Base-by-base conservation (phyloP, 2,329 filamentous ascomycete genomes). In the Monosporascus cannonballus region DNA sequence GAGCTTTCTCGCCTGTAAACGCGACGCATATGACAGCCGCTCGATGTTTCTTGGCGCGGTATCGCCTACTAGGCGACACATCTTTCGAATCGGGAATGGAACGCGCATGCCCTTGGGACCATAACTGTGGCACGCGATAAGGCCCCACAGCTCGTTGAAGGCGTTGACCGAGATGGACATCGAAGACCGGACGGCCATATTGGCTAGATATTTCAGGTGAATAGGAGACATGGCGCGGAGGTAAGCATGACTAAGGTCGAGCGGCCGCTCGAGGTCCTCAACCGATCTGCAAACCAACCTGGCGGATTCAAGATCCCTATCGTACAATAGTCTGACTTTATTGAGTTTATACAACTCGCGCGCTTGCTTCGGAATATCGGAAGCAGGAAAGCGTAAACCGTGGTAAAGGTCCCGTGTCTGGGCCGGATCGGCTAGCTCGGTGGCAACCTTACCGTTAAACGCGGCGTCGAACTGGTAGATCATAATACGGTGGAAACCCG, bases 161-260 rank as follows among this genome's bases (percentile, higher is more conserved):
- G 89, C 89, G 58, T 90, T 94, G 64, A 96, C 89, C 1, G 90
- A 95, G 55, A 96, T 91, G 0, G 90, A 96, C 90, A 96, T 96
- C 58, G 90, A 96, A 0, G 90, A 90, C n/a, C 90, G 84, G 0
- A 96, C 90, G 7, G 85, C 86, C 91, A 96, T 96, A 65, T 96
- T 91, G 6, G 74, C 79, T 3, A 96, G 76, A 61, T 96, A 96
- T 64, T 95, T 95, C 51, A 96, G 69, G 64, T 94, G 90, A 42
- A 96, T 92, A 0, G 91, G 90, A 1, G 90, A 95, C 83, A 96
- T 96, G 56, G 92, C 90, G 51, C 91, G 83, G 2, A 96, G 78
- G 64, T 95, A 94, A 0, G 87, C 81, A 62, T 94, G 87, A 1
- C 88, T 94, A 68, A 96, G 84, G 66, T 96, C 90, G 4, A 96